A percentile compares a stretch with the other conserved stretches of the same genome.
Conservation (phyloP, 2,329 filamentous ascomycete species). For the Ambrosiella cleistominuta region DNA sequence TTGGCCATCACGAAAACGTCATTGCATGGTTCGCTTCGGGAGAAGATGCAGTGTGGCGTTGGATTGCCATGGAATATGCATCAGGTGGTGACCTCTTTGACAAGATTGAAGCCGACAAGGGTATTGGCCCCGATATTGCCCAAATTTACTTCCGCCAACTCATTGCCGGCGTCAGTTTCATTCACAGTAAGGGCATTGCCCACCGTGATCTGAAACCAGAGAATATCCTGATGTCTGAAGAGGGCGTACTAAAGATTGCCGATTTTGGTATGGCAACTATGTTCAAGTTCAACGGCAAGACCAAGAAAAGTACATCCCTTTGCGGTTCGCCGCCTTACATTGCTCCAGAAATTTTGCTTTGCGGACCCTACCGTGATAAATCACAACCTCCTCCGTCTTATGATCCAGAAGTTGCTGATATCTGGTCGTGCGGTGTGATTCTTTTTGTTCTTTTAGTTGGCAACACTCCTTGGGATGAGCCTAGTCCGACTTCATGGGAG, state of each 20-base stretch:
- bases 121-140: slow-evolving; percentile 84
- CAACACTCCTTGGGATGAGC: slow-evolving; percentile 96
- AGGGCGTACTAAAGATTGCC: slow-evolving; percentile 80
- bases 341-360: slow-evolving; percentile 69
- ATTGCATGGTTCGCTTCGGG: slow-evolving; percentile 83
- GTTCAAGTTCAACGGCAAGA: slow-evolving; percentile 73
- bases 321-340: slow-evolving; percentile 96
- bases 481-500: slow-evolving; percentile 71
- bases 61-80: slow-evolving; percentile 97
- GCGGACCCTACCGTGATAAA: slow-evolving; percentile 24
- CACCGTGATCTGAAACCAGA: slow-evolving; percentile 88
- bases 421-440: slow-evolving; percentile 98
- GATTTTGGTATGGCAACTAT: slow-evolving; percentile 93
- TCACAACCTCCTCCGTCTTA: slow-evolving; percentile 36
- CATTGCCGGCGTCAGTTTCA: slow-evolving; percentile 76
- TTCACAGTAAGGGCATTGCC: slow-evolving; percentile 89
- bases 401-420: slow-evolving; percentile 64
- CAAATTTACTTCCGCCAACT: slow-evolving; percentile 94
- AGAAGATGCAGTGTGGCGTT: slow-evolving; percentile 74
- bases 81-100: slow-evolving; percentile 94
- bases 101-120: slow-evolving; percentile 96
- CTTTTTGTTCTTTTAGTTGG: slow-evolving; percentile 87
- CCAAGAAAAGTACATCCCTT: slow-evolving; percentile 70
- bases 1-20: slow-evolving; percentile 80
- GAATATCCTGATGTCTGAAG: slow-evolving; percentile 75